Evolutionary conservation across 2,329 filamentous ascomycete genomes (phyloP).

Genomic region (Aspergillus sp.): DNA sequence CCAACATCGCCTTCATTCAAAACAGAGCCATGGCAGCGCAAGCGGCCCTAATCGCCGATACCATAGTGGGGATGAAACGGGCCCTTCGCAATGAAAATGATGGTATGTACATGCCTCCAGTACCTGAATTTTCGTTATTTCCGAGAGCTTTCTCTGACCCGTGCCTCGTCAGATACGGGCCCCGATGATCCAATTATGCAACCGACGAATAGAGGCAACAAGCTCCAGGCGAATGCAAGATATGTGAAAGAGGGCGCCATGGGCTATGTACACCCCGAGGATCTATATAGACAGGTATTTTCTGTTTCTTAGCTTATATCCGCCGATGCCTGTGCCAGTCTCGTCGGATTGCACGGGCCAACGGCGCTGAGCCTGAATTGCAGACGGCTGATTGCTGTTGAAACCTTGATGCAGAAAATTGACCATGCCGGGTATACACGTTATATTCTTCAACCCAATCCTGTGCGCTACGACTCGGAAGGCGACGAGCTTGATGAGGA

Average conservation of each 20-base stretch:
- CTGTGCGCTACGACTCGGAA: constrained; percentile 62
- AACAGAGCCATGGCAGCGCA: constrained; percentile 42
- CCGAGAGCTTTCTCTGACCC: constrained; percentile 12
- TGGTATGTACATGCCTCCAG: constrained; percentile 31
- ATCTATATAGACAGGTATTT: constrained; percentile 58
- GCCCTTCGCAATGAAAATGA: constrained; percentile 50
- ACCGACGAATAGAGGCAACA: constrained; percentile 61
- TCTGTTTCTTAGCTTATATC: background rate
- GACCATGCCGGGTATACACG: constrained; percentile 63
- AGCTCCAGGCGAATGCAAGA: constrained; percentile 58
- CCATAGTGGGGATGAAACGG: constrained; percentile 56
- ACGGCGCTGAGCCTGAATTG: background rate
- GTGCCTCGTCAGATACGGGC: constrained; percentile 30
- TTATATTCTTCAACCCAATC: constrained; percentile 60
- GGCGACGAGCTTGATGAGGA: constrained; percentile 61
- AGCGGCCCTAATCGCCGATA: constrained; percentile 51
- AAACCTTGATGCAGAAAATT: constrained; percentile 48
- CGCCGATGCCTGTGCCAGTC: background rate
- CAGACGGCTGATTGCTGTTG: background rate
- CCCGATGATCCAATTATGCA: constrained; percentile 55
- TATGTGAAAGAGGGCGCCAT: constrained; percentile 57
- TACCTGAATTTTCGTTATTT: background rate
- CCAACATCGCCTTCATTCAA: constrained; percentile 3
- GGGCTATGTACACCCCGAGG: constrained; percentile 51
- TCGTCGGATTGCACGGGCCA: background rate